These are phyloP conservation scores for Saccharomycopsis sp. DNA, from an alignment of 805 yeast genomes.

Conservation along the genomic window DNA sequence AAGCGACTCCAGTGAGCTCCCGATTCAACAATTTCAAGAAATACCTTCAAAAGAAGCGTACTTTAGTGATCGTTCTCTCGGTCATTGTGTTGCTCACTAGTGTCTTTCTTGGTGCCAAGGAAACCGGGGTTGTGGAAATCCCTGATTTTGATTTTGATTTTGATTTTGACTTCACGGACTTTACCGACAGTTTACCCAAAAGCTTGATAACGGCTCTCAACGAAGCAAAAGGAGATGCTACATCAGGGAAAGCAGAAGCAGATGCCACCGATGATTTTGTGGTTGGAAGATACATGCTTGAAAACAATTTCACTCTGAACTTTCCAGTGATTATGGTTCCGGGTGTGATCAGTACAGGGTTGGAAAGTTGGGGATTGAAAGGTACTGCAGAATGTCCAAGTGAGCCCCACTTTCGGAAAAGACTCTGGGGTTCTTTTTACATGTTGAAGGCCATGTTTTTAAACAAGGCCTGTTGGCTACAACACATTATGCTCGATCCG, in stretches of 20 bases:
- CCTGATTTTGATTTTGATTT: constrained; percentile 18
- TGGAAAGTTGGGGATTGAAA: constrained; percentile 84
- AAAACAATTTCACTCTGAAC: constrained; percentile 44
- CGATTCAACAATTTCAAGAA: no score
- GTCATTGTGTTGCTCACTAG: constrained; percentile 9
- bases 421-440: constrained; percentile 95
- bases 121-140: constrained; percentile 18
- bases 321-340: constrained; percentile 89
- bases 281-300: constrained; percentile 63
- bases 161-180: constrained; percentile 18
- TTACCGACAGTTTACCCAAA: constrained; percentile 17
- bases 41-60: constrained; percentile 1
- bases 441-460: constrained; percentile 89
- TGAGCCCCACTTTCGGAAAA: constrained; percentile 74
- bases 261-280: constrained; percentile 78
- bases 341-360: constrained; percentile 90
- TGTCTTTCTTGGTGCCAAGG: constrained; percentile 18
- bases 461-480: constrained; percentile 90
- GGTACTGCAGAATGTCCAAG: constrained; percentile 77
- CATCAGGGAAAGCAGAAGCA: constrained; percentile 2
- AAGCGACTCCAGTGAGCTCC: no score
- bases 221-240: constrained; percentile 15
- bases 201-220: constrained; percentile 12
- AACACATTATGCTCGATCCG: constrained; percentile 81
- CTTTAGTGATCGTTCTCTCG: neutral